phyloP scores from a whole-genome alignment of 495 filamentous ascomycete species.

The Penicillium parvum region DNA sequence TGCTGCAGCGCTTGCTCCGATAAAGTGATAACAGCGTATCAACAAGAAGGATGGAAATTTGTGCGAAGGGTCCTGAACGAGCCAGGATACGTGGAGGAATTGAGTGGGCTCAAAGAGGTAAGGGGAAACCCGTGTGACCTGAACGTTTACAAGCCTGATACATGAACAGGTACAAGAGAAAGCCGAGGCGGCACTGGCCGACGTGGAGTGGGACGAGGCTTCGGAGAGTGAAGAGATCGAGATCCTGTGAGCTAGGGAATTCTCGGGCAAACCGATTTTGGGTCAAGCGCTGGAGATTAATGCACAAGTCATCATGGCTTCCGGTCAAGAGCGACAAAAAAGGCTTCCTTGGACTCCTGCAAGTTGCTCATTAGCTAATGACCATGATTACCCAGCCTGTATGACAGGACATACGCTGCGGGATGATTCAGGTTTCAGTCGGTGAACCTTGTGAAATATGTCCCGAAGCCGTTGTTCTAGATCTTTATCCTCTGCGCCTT shows the following conservation, averaged over 20 bases:
- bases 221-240: slow-evolving; percentile 44
- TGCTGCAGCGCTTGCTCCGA: slow-evolving; percentile 90
- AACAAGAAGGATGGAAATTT: slow-evolving; percentile 76
- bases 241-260: slow-evolving; percentile 15
- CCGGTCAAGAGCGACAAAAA: slow-evolving; percentile 72
- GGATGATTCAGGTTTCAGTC: slow-evolving; percentile 88
- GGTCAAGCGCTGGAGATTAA: background rate
- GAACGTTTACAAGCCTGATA: slow-evolving; percentile 20
- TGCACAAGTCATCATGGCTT: slow-evolving; percentile 21
- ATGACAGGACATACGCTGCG: slow-evolving; percentile 57
- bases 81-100: slow-evolving; percentile 80
- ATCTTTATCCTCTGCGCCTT: slow-evolving; percentile 76
- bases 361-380: slow-evolving; percentile 5
- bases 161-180: slow-evolving; percentile 57
- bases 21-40: slow-evolving; percentile 67
- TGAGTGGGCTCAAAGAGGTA: slow-evolving; percentile 89
- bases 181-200: slow-evolving; percentile 64
- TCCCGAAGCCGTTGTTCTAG: slow-evolving; percentile 67
- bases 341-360: slow-evolving; percentile 88
- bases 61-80: slow-evolving; percentile 81
- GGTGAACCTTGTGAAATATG: slow-evolving; percentile 71
- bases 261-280: background rate
- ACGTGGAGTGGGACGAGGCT: slow-evolving; percentile 59
- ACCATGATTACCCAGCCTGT: background rate
- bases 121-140: background rate